A percentile compares a stretch with the other conserved stretches of the same genome.
Evolutionary conservation across 2,329 filamentous ascomycete genomes (phyloP).

Genomic region (Cercospora zeina): DNA sequence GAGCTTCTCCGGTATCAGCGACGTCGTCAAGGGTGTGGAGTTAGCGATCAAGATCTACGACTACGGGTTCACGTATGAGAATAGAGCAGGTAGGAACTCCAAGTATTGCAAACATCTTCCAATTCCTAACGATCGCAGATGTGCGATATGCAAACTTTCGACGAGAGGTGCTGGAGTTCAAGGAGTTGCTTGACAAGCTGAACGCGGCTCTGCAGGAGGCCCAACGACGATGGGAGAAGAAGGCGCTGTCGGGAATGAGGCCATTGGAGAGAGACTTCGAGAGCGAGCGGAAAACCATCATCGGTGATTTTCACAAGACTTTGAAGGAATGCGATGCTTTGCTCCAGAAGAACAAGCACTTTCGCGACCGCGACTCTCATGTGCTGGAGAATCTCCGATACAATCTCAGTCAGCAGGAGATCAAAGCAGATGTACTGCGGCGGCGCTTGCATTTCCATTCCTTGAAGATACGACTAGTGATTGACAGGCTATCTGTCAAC

Average conservation of each 20-base stretch:
- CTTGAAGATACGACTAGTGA: slow-evolving; percentile 30
- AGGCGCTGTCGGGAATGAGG: slow-evolving; percentile 9
- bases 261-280: slow-evolving; percentile 28
- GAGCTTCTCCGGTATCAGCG: slow-evolving; percentile 18
- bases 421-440: slow-evolving; percentile 27
- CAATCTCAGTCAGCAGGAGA: slow-evolving; percentile 25
- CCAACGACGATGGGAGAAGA: slow-evolving; percentile 19
- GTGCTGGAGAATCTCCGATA: slow-evolving; percentile 27
- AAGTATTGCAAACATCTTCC: background rate
- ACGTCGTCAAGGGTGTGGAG: slow-evolving; percentile 24
- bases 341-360: slow-evolving; percentile 27
- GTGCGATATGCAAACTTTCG: slow-evolving; percentile 29
- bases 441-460: slow-evolving; percentile 29
- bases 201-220: slow-evolving; percentile 24
- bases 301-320: slow-evolving; percentile 30
- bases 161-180: slow-evolving; percentile 30
- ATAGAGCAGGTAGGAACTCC: slow-evolving; percentile 22
- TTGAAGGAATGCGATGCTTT: slow-evolving; percentile 30
- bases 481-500: slow-evolving; percentile 26
- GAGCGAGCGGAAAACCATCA: slow-evolving; percentile 23
- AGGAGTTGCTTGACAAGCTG: slow-evolving; percentile 23
- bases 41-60: slow-evolving; percentile 28
- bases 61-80: slow-evolving; percentile 27
- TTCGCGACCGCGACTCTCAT: slow-evolving; percentile 22
- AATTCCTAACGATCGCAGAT: slow-evolving; percentile 14